Evolutionary conservation across 805 yeast species (phyloP).

Genomic region (Lachancea mirantina): DNA sequence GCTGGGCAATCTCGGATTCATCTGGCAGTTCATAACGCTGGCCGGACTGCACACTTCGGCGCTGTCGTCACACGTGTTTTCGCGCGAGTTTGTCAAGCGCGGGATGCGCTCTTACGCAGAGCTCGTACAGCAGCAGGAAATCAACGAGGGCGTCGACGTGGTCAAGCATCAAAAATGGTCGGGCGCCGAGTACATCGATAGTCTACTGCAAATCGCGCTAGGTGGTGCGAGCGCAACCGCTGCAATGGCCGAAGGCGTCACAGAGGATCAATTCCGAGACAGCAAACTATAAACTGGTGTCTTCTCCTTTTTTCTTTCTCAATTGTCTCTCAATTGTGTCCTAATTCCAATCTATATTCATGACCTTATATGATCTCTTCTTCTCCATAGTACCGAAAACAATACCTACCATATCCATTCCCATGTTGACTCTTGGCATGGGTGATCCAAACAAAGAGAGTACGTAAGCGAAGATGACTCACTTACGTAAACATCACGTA

Average conservation of each 20-base stretch:
- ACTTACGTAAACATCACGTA: too few species aligned
- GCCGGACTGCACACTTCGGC: constrained; percentile 97
- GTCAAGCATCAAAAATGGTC: constrained; percentile 99
- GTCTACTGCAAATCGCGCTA: constrained; percentile 77
- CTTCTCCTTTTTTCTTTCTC: too few species aligned
- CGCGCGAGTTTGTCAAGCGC: constrained; percentile 64
- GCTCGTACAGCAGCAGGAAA: constrained; percentile 78
- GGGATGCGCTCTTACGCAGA: constrained; percentile 97
- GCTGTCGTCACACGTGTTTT: constrained; percentile 77
- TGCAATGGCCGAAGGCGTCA: constrained; percentile 98
- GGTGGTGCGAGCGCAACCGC: constrained; percentile 96
- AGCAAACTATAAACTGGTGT: constrained; percentile 8
- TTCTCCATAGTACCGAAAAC: too few species aligned
- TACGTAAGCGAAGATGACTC: too few species aligned
- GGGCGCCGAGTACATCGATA: constrained; percentile 95
- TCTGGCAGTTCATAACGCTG: constrained; percentile 95
- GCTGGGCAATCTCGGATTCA: constrained; percentile 82
- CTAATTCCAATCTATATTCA: too few species aligned
- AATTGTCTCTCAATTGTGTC: too few species aligned
- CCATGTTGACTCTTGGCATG: too few species aligned
- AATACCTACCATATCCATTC: too few species aligned
- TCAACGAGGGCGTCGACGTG: constrained; percentile 84
- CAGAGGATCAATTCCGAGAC: constrained; percentile 85
- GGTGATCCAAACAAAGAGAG: too few species aligned
- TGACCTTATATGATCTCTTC: too few species aligned